Evolutionary conservation across 1,139 yeast genomes (phyloP).

Genomic region (Yueomyces sp.): DNA sequence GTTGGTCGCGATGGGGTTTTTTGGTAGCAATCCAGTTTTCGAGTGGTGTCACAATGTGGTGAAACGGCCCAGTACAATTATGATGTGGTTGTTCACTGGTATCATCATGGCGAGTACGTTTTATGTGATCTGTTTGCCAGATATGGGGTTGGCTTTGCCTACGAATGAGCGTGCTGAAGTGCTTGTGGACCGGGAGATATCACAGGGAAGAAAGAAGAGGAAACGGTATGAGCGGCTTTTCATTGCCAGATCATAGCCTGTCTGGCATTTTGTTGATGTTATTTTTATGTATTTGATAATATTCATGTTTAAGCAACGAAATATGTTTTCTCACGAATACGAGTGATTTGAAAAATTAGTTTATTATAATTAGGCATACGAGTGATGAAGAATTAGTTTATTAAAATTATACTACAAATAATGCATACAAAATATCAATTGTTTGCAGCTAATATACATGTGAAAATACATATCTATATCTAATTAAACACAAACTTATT

Average conservation of each 20-base stretch:
- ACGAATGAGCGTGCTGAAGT: too few relatives aligned
- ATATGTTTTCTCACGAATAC: too few relatives aligned
- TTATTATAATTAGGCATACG: too few relatives aligned
- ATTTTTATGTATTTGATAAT: too few relatives aligned
- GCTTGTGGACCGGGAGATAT: too few relatives aligned
- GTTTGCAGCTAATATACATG: neutral
- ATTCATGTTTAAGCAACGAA: too few relatives aligned
- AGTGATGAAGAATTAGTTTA: too few relatives aligned
- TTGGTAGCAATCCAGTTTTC: slow-evolving; percentile 16
- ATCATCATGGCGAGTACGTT: slow-evolving; percentile 16
- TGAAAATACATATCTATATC: neutral
- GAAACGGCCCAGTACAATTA: slow-evolving; percentile 15
- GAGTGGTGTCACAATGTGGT: slow-evolving; percentile 14
- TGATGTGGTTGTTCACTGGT: slow-evolving; percentile 25
- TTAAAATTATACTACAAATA: too few relatives aligned
- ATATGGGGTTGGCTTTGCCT: too few relatives aligned
- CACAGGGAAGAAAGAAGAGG: neutral
- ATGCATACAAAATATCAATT: neutral
- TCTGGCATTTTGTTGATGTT: too few relatives aligned
- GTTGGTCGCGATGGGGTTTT: slow-evolving; percentile 15
- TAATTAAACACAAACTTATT: too few relatives aligned
- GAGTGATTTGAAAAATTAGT: too few relatives aligned
- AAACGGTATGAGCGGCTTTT: neutral
- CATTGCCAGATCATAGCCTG: neutral
- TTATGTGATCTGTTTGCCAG: slow-evolving; percentile 10